Conservation (phyloP, 192 early-diverging fungal genomes). For the Entomortierella beljakovae region DNA sequence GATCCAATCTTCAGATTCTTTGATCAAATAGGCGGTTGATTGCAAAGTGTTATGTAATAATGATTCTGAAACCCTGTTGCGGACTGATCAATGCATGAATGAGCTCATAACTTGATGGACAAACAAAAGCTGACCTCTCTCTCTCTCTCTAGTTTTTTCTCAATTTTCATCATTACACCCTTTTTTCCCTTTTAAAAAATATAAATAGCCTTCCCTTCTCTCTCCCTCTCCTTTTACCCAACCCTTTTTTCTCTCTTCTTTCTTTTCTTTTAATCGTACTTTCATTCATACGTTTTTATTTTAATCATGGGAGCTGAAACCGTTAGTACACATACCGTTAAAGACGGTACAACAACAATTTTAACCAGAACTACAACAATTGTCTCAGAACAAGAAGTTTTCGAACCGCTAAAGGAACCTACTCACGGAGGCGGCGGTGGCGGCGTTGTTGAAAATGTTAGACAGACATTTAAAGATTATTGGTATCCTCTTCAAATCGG, state of each 20-base stretch:
- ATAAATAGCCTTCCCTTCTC: too few species aligned
- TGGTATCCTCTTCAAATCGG: constrained; percentile 26
- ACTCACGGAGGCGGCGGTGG: too few species aligned
- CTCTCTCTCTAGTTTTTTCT: constrained; percentile 2
- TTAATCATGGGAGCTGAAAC: constrained; percentile 14
- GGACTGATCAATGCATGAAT: too few species aligned
- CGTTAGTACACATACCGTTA: constrained; percentile 49
- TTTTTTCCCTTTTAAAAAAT: too few species aligned
- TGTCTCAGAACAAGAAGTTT: constrained; percentile 42
- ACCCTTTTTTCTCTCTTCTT: neutral
- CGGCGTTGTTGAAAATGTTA: constrained; percentile 36
- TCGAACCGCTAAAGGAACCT: constrained; percentile 13
- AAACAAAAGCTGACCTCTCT: too few species aligned
- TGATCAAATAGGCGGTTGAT: too few species aligned
- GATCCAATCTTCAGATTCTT: too few species aligned
- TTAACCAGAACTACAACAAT: constrained; percentile 46
- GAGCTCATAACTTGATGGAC: too few species aligned
- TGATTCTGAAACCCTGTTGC: too few species aligned
- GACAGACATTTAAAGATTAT: constrained; percentile 32
- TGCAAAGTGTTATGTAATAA: too few species aligned
- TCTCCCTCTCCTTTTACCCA: too few species aligned
- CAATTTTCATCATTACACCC: neutral
- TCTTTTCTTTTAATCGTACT: neutral
- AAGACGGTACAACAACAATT: constrained; percentile 47
- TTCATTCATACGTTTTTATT: neutral